A percentile compares a stretch with the other conserved stretches of the same genome.
Evolutionary conservation across 805 yeast species (phyloP).

Genomic region (Gaillardinia entomophila): DNA sequence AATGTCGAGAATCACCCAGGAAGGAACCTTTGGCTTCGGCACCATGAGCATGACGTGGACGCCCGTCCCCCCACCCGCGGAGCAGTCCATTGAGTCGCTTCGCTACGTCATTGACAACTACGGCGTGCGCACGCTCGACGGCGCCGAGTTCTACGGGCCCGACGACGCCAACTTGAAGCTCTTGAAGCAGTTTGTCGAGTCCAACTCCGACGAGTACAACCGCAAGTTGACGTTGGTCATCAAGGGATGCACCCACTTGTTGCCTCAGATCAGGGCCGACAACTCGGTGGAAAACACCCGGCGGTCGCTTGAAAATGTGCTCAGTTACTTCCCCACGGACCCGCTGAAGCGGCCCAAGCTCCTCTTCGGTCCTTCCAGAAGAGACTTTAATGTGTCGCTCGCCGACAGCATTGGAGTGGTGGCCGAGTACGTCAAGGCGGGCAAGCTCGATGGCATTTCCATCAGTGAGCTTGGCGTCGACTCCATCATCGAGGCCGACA

Average conservation of each 20-base stretch:
- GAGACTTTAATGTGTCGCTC: conserved; percentile 51
- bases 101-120: conserved; percentile 37
- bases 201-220: conserved; percentile 48
- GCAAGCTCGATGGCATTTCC: conserved; percentile 65
- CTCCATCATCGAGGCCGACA: conserved; percentile 54
- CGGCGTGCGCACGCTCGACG: conserved; percentile 54
- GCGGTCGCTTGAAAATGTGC: conserved; percentile 42
- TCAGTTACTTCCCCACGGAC: conserved; percentile 21
- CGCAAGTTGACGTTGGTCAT: conserved; percentile 53
- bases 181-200: conserved; percentile 51
- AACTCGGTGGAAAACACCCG: conserved; percentile 44
- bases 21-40: conserved; percentile 58
- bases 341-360: conserved; percentile 26
- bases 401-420: conserved; percentile 56
- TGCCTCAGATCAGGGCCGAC: too few species aligned
- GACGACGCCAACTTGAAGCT: conserved; percentile 48
- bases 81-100: conserved; percentile 49
- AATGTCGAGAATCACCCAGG: conserved; percentile 8
- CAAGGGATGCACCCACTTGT: conserved; percentile 55
- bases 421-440: conserved; percentile 53
- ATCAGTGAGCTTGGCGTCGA: conserved; percentile 66
- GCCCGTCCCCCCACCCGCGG: conserved; percentile 48
- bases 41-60: conserved; percentile 79
- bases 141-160: conserved; percentile 75
- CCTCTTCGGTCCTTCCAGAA: conserved; percentile 65